phyloP scores from a whole-genome alignment of 768 basidiomycete genomes.

The Trametes punicea region DNA sequence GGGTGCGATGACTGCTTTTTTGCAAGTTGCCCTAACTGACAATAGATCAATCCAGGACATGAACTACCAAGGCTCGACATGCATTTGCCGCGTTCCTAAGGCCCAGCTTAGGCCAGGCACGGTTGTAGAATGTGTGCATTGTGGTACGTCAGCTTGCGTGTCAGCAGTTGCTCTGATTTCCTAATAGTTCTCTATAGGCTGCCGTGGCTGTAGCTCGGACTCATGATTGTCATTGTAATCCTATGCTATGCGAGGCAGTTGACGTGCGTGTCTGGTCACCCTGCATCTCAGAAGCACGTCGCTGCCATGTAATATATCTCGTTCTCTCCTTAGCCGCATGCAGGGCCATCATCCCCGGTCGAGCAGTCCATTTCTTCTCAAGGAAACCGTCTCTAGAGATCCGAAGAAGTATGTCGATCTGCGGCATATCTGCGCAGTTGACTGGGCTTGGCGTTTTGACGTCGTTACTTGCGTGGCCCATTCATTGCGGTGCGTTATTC shows the following conservation, averaged over 20 bases:
- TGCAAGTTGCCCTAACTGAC: neutral
- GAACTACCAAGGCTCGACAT: constrained; percentile 99
- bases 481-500: too few relatives aligned
- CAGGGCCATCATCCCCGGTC: too few relatives aligned
- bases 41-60: constrained; percentile 63
- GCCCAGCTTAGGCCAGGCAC: constrained; percentile 86
- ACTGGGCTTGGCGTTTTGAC: too few relatives aligned
- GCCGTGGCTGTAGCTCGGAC: constrained; percentile 89
- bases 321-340: neutral
- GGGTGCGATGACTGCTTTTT: constrained; percentile 39
- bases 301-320: neutral
- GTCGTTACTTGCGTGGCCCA: too few relatives aligned
- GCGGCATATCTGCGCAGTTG: too few relatives aligned
- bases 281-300: neutral
- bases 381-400: too few relatives aligned
- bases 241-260: neutral
- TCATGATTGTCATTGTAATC: constrained; percentile 41
- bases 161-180: neutral
- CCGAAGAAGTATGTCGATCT: too few relatives aligned
- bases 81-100: constrained; percentile 96
- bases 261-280: neutral
- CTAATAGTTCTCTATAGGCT: constrained; percentile 48
- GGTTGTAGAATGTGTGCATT: constrained; percentile 94
- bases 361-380: too few relatives aligned
- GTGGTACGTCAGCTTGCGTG: constrained; percentile 58